Base-by-base conservation (phyloP, 768 basidiomycete species). In the Leucosporidium yakuticum region DNA sequence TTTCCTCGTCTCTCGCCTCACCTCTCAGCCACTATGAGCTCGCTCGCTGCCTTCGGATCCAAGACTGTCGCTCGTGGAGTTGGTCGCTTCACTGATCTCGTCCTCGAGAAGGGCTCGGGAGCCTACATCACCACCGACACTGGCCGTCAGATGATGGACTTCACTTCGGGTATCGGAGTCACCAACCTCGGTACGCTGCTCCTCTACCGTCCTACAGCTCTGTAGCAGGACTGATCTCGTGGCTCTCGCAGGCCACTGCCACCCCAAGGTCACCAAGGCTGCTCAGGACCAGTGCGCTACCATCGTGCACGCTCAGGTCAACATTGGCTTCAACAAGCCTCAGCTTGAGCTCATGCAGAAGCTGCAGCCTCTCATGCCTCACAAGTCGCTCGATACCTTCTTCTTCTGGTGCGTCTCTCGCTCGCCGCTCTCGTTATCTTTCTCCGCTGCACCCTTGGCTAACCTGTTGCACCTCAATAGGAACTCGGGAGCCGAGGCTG, bases 401-500 rank as follows among this genome's bases (percentile, higher is more conserved):
- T 96, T 93, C 84, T 91, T 96, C 80, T 91, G 89, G 89, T 73
- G 32, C 31, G 67, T 60, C 17, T 5, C 2, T 17, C 2, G 23
- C 50, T 32, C 6, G 0, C 55, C 59, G 34, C 47, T 23, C 36
- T 8, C 29, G 32, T 17, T 8, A 44, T 32, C 23, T 44, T 44
- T 44, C 39, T 44, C 39, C 39, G 39, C 39, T 44, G 39, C 11
- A 44, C 39, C 11, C 20, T 4, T 12, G 39, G 57, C 57, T 58
- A n/a, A 58, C 56, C 21, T 9, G 8, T 21, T 58, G 57, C 23
- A 44, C 39, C 11, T n/a, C 12, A 17, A 39, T 62, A 70, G 72
- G 69, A 97, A 91, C 81, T 94, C 92, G 3, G 95, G 95, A 4
- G 87, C 91, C 0, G 95, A 98, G 79, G 95, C 93, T 1, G 84